Conservation (phyloP, 2,329 filamentous ascomycete species). For the Ampelomyces quisqualis region DNA sequence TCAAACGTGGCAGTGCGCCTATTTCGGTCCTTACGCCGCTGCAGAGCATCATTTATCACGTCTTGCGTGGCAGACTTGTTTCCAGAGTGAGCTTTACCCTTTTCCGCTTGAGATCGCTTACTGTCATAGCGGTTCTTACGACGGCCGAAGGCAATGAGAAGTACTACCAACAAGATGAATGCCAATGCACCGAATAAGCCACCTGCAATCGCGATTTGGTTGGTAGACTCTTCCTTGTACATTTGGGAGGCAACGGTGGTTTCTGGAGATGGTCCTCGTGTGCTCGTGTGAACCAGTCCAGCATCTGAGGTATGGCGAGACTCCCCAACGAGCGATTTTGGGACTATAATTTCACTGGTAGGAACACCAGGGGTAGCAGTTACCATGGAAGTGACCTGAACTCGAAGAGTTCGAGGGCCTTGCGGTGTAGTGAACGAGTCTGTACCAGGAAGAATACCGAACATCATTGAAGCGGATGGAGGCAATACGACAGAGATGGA, state of each 20-base stretch:
- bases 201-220: not conserved
- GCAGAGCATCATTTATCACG: not conserved
- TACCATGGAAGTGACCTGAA: not conserved
- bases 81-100: not conserved
- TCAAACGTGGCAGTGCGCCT: not conserved
- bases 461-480: too few relatives aligned
- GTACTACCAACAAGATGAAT: not conserved
- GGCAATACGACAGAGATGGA: too few relatives aligned
- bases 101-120: not conserved
- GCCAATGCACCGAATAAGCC: not conserved
- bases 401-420: not conserved
- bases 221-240: not conserved
- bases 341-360: not conserved
- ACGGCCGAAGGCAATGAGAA: not conserved
- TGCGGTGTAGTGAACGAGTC: too few relatives aligned
- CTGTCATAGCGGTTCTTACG: not conserved
- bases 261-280: not conserved
- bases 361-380: not conserved
- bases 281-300: not conserved
- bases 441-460: too few relatives aligned
- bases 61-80: not conserved
- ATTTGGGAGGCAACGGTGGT: not conserved
- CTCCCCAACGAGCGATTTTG: not conserved
- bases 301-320: not conserved
- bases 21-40: not conserved